Base-by-base conservation (phyloP, 148 eudicot genomes). In the Vaccinium myrtillus region DNA sequence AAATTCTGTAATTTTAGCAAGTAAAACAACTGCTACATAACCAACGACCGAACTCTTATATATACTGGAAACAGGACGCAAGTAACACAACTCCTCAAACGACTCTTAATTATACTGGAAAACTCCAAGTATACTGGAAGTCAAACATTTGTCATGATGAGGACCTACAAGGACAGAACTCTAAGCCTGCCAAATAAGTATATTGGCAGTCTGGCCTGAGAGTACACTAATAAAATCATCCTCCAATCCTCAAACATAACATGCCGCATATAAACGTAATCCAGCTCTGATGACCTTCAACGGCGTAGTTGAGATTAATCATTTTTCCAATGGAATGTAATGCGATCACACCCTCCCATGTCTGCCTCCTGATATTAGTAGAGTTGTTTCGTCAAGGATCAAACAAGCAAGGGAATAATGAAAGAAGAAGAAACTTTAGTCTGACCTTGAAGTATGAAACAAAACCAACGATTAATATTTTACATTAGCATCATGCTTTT, bases 391-490 rank as follows among this genome's bases (percentile, higher is more conserved):
- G 46, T 61, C 18, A 30, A 21, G 27, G 21, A 82, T 71, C n/a
- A 3, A 65, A 81, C 7, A 71, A 53, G 78, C 21, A 18, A 23
- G 43, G 30, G 30, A 51, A 15, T 23, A 53, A 11, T 69, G 74
- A 69, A 65, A 13, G 15, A 14, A 79, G 43, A 70, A 23, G 48
- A 32, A 11, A 71, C 30, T 67, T 19, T 63, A 30, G 63, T 18
- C 48, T 56, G 83, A 48, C 58, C 43, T 39, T 54, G 6, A 55
- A 32, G 78, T 27, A 82, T 43, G 63, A 5, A 30, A 81, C 54
- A 19, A 12, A 85, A 58, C 46, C 84, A 81, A 77, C 69, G 19
- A 49, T 2, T 36, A 74, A 54, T 36, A 16, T 83, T 74, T 36
- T 74, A 53, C 25, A 48, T 30, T 18, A 21, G 25, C 50, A 74